Evolutionary conservation across 371 early-diverging fungal genomes (phyloP), one percentile per base, ranked within the genome.

Genomic region (Syncephalastrum contaminatum): DNA sequence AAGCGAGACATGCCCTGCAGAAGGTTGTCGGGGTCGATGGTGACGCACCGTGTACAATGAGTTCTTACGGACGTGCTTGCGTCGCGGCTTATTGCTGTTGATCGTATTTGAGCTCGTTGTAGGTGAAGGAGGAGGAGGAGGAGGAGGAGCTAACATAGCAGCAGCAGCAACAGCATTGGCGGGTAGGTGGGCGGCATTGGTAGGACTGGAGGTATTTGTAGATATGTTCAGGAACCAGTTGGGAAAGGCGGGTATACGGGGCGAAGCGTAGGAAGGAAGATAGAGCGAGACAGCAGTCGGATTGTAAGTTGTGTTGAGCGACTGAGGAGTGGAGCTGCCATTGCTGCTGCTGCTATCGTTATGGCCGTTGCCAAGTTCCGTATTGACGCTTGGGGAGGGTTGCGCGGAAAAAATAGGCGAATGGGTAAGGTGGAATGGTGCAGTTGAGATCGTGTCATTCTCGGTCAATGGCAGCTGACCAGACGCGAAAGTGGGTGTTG

Each of bases 401-500:
- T 2, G 36, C 36, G 5, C 36, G 5, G 10, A 10, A 12, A 8
- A 2, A 12, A 30, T 10, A 12, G 1, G 36, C 36, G 36, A 30
- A 30, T 5, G 36, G 10, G 5, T 12, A 8, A 5, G 36, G 0
- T 10, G 36, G 22, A 43, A 22, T 20, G 18, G 16, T 19, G 30
- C 21, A 19, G 51, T 8, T 51, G 51, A 18, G 20, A 14, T 15
- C 15, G 22, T 46, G 24, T 45, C 46, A 25, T 47, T 47, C 44
- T 54, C 54, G n/a, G 30, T 25, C 40, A 40, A 30, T 6, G 36
- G 36, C 10, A 8, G 8, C 36, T 30, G 36, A 30, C 36, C 15
- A 25, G 19, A 39, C 3, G 22, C 24, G 13, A 43, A 6, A 43
- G 58, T 24, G 10, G 62, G 24, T 19, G 55, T 22, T 5, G 65